Percentiles rank a stretch among this genome's conserved stretches.
phyloP scores from a whole-genome alignment of 2,329 filamentous ascomycete genomes.

The Colletotrichum magnum region DNA sequence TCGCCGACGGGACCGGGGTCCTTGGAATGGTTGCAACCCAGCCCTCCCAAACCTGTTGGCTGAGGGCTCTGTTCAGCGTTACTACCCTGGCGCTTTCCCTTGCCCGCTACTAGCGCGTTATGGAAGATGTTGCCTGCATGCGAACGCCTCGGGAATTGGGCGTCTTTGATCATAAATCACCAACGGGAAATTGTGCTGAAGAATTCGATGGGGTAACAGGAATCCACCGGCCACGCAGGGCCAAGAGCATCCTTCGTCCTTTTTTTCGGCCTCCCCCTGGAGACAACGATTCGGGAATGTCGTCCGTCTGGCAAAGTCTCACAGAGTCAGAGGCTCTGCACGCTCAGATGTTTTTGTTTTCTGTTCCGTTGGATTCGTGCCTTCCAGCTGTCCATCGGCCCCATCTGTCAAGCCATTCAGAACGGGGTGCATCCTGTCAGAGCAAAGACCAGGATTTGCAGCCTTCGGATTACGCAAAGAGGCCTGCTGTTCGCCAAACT shows the following conservation, averaged over 20 bases:
- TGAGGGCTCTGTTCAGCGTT: background rate
- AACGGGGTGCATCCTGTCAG: background rate
- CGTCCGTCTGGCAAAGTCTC: background rate
- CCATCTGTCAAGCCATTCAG: conserved; percentile 7
- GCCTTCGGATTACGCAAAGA: conserved; percentile 6
- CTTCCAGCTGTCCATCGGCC: conserved; percentile 28
- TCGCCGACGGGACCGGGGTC: too few relatives aligned
- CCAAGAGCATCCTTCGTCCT: too few relatives aligned
- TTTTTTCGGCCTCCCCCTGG: too few relatives aligned
- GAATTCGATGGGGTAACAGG: too few relatives aligned
- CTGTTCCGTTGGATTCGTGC: background rate
- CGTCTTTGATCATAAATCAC: background rate
- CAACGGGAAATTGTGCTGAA: too few relatives aligned
- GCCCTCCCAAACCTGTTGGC: background rate
- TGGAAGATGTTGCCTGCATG: background rate
- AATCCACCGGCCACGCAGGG: too few relatives aligned
- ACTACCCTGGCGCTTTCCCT: background rate
- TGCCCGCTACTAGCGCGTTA: too few relatives aligned
- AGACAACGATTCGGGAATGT: too few relatives aligned
- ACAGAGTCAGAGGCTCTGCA: background rate
- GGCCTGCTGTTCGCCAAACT: background rate
- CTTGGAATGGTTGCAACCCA: too few relatives aligned
- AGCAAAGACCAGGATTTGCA: background rate
- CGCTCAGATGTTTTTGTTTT: background rate
- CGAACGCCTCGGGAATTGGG: background rate